Conservation (phyloP, 2,329 filamentous ascomycete genomes). For the Penicillium sp. region DNA sequence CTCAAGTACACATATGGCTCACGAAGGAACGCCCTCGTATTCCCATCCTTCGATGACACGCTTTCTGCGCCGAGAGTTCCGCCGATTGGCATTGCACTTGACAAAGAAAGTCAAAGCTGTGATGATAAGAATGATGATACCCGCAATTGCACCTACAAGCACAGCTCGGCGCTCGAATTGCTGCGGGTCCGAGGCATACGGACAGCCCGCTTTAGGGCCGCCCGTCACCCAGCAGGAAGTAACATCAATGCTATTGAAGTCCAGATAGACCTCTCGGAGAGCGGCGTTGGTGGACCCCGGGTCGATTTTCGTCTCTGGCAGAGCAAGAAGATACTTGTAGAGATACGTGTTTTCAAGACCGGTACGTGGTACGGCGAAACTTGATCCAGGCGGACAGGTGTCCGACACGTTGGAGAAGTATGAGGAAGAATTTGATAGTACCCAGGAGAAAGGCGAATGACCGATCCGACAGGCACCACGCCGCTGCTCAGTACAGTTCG, state of each 20-base stretch:
- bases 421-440: slow-evolving; percentile 45
- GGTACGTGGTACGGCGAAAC: slow-evolving; percentile 59
- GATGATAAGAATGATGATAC: slow-evolving; percentile 62
- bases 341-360: slow-evolving; percentile 64
- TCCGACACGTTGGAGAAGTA: slow-evolving; percentile 47
- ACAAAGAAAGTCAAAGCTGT: slow-evolving; percentile 61
- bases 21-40: slow-evolving; percentile 66
- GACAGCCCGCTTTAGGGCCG: slow-evolving; percentile 56
- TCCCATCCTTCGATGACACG: slow-evolving; percentile 59
- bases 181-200: slow-evolving; percentile 51
- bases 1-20: neutral
- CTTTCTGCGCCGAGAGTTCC: slow-evolving; percentile 51
- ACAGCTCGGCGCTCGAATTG: slow-evolving; percentile 50
- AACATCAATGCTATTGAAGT: slow-evolving; percentile 60
- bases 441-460: slow-evolving; percentile 59
- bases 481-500: slow-evolving; percentile 54
- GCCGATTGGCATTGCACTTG: slow-evolving; percentile 63
- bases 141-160: slow-evolving; percentile 61
- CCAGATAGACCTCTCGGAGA: slow-evolving; percentile 52
- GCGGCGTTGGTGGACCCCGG: slow-evolving; percentile 27
- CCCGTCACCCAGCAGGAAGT: slow-evolving; percentile 62
- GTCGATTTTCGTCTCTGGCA: slow-evolving; percentile 29
- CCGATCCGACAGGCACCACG: slow-evolving; percentile 58
- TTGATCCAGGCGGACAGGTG: slow-evolving; percentile 51
- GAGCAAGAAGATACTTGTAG: slow-evolving; percentile 41